Conservation (phyloP, 306 rosid genomes). For the Rosa persica region DNA sequence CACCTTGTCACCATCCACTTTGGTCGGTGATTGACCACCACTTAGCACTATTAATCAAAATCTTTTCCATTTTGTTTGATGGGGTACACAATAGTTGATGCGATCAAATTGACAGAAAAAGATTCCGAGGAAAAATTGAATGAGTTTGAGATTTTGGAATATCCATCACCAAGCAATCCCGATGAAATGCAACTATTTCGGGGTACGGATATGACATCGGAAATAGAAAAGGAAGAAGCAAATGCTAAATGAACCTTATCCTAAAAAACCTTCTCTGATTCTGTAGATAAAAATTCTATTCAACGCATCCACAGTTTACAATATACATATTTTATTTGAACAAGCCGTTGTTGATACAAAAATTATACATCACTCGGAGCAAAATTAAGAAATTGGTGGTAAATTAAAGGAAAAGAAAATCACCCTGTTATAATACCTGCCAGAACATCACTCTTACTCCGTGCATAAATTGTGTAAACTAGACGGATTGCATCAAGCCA, state of each 20-base stretch:
- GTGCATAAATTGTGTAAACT: conserved; percentile 89
- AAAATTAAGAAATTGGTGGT: conserved; percentile 21
- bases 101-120: neutral
- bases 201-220: neutral
- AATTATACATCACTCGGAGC: conserved; percentile 13
- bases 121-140: neutral
- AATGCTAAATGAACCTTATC: neutral
- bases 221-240: neutral
- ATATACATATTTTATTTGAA: conserved; percentile 29
- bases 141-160: neutral
- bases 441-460: conserved; percentile 85
- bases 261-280: neutral
- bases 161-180: neutral
- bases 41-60: neutral
- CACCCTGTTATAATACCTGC: conserved; percentile 83
- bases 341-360: conserved; percentile 13
- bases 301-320: neutral
- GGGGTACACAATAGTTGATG: neutral
- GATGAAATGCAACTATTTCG: neutral
- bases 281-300: neutral
- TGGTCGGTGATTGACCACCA: conserved; percentile 6
- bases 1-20: neutral
- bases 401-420: neutral
- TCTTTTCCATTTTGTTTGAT: neutral
- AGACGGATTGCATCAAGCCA: conserved; percentile 97